Evolutionary conservation across 1,284 basidiomycete genomes (phyloP).

Genomic region (Cystobasidium pallidum): DNA sequence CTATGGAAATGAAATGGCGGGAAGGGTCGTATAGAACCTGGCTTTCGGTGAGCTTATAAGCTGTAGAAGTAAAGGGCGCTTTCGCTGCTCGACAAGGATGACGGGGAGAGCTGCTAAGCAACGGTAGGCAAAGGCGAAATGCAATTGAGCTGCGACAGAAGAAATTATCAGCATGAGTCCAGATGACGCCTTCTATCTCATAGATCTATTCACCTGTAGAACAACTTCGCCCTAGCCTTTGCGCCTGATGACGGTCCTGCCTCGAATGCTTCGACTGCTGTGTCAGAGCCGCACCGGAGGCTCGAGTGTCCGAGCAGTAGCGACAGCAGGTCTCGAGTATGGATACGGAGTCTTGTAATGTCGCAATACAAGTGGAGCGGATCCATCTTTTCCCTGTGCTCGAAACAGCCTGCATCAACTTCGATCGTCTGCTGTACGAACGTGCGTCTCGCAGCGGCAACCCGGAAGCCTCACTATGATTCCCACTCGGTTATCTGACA

Average conservation of each 20-base stretch:
- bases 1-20: not conserved
- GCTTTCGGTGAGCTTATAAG: conserved; percentile 11
- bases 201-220: too few relatives aligned
- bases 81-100: not conserved
- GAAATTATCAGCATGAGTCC: not conserved
- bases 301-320: too few relatives aligned
- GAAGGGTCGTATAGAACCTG: not conserved
- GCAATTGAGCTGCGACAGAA: not conserved
- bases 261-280: not conserved
- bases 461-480: not conserved
- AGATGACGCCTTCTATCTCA: too few relatives aligned
- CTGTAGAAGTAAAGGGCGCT: not conserved
- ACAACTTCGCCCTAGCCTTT: too few relatives aligned
- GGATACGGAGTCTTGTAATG: too few relatives aligned
- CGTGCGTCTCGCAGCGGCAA: not conserved
- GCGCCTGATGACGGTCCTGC: conserved; percentile 1
- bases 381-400: not conserved
- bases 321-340: not conserved
- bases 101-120: not conserved
- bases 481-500: not conserved
- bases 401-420: not conserved
- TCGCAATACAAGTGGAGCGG: too few relatives aligned
- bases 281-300: too few relatives aligned
- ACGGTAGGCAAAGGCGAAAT: too few relatives aligned
- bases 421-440: not conserved